These are phyloP conservation scores for Cytospora paraplurivora DNA, from an alignment of 2,329 filamentous ascomycete species.

Conservation along the genomic window DNA sequence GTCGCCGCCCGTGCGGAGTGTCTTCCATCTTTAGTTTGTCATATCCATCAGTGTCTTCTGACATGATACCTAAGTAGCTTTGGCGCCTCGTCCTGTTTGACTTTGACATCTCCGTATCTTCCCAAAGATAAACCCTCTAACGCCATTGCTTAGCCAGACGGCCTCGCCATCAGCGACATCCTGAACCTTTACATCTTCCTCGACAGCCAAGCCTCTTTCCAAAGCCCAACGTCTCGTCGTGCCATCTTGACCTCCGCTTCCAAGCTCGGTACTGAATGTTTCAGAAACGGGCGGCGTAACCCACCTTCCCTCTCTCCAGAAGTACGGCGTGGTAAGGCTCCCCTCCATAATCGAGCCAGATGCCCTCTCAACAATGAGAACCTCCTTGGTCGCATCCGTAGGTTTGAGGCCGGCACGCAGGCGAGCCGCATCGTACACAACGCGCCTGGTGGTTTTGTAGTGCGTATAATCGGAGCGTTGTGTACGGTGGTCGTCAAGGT, in stretches of 20 bases:
- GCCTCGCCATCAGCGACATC: slow-evolving; percentile 72
- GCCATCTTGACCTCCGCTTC: slow-evolving; percentile 78
- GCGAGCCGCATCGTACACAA: slow-evolving; percentile 72
- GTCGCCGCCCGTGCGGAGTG: too few species aligned
- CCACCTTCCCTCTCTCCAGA: slow-evolving; percentile 74
- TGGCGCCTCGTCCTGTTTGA: neutral
- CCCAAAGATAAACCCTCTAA: slow-evolving; percentile 71
- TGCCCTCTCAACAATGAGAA: slow-evolving; percentile 68
- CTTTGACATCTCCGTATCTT: slow-evolving; percentile 34
- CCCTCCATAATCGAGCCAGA: slow-evolving; percentile 78
- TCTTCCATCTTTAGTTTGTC: too few species aligned
- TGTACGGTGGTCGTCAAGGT: slow-evolving; percentile 48
- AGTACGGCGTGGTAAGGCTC: slow-evolving; percentile 79
- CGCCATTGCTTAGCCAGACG: slow-evolving; percentile 88
- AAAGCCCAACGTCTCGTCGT: slow-evolving; percentile 85
- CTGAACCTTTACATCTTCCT: slow-evolving; percentile 61
- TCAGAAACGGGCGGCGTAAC: slow-evolving; percentile 71
- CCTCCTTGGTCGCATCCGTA: slow-evolving; percentile 60
- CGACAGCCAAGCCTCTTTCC: slow-evolving; percentile 65
- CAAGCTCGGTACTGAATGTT: slow-evolving; percentile 41
- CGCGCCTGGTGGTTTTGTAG: slow-evolving; percentile 80
- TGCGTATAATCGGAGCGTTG: slow-evolving; percentile 67
- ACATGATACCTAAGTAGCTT: neutral
- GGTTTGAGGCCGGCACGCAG: slow-evolving; percentile 57
- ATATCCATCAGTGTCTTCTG: too few species aligned